A percentile compares a stretch with the other conserved stretches of the same genome.
Conservation (phyloP, 2,329 filamentous ascomycete species). For the Colletotrichum simmondsii region DNA sequence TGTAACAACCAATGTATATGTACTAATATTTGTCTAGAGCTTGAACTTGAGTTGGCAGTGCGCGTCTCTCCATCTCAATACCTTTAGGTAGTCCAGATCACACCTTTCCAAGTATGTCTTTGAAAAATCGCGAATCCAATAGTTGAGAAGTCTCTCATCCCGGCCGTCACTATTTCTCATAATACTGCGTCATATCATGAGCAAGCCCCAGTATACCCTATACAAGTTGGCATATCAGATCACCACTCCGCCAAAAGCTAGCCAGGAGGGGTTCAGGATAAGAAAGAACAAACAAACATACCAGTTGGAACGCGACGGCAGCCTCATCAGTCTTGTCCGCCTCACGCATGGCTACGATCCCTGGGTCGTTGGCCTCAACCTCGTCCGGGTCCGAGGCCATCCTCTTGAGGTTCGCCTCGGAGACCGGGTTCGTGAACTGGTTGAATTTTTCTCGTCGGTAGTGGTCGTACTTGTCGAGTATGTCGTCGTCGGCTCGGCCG, state of each 20-base stretch:
- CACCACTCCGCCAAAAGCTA: neutral
- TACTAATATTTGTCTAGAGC: too few relatives aligned
- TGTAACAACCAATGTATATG: too few relatives aligned
- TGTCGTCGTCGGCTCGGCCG: slow-evolving; percentile 48
- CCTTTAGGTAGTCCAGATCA: too few relatives aligned
- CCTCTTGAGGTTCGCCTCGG: neutral
- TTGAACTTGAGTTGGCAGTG: too few relatives aligned
- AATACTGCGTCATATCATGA: neutral
- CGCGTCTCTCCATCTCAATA: too few relatives aligned
- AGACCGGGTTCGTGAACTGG: neutral
- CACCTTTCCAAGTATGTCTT: too few relatives aligned
- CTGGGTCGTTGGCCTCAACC: neutral
- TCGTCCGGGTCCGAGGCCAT: neutral
- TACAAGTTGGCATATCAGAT: neutral
- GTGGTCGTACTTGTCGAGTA: slow-evolving; percentile 51
- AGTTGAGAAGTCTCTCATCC: neutral
- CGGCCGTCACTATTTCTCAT: neutral
- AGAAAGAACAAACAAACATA: neutral
- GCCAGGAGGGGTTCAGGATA: neutral
- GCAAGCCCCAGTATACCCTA: neutral
- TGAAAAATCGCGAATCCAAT: too few relatives aligned
- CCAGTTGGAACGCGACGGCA: neutral
- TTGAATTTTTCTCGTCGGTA: neutral
- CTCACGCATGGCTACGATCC: neutral
- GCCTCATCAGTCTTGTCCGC: neutral